These are phyloP conservation scores for Polytrichum formosum DNA, from an alignment of 225 moss, liverwort and hornwort species.

Conservation along the genomic window DNA sequence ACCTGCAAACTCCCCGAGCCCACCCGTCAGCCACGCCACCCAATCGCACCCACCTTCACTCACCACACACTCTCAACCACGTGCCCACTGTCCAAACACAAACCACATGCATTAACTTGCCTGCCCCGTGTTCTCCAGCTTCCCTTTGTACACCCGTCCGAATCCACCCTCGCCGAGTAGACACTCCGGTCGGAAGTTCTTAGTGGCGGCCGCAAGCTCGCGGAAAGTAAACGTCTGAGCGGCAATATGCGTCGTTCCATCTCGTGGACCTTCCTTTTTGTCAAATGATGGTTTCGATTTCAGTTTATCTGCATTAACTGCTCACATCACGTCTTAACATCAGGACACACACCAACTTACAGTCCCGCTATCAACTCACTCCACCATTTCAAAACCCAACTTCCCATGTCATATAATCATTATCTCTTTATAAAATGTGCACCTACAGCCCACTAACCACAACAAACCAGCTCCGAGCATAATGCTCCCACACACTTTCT, in stretches of 20 bases:
- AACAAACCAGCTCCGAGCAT: too few relatives aligned
- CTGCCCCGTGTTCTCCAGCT: conserved; percentile 91
- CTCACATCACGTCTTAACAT: too few relatives aligned
- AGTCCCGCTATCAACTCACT: too few relatives aligned
- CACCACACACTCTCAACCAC: neutral
- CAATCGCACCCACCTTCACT: too few relatives aligned
- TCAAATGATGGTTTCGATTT: conserved; percentile 58
- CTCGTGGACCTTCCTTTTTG: conserved; percentile 59
- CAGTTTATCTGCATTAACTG: conserved; percentile 62
- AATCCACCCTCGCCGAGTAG: conserved; percentile 96
- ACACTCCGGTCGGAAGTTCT: conserved; percentile 94
- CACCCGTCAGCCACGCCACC: neutral
- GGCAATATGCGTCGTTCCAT: conserved; percentile 84
- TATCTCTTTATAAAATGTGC: too few relatives aligned
- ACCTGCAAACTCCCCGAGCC: conserved; percentile 36
- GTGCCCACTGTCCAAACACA: neutral
- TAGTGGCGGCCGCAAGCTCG: conserved; percentile 94
- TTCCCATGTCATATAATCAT: too few relatives aligned
- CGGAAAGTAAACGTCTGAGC: conserved; percentile 98
- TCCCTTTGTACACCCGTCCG: conserved; percentile 95
- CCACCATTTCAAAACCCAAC: too few relatives aligned
- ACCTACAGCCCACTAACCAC: too few relatives aligned
- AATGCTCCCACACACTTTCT: too few relatives aligned
- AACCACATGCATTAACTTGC: conserved; percentile 40
- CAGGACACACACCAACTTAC: too few relatives aligned